phyloP scores from a whole-genome alignment of 78 protist genomes.

The Guillardia theta region DNA sequence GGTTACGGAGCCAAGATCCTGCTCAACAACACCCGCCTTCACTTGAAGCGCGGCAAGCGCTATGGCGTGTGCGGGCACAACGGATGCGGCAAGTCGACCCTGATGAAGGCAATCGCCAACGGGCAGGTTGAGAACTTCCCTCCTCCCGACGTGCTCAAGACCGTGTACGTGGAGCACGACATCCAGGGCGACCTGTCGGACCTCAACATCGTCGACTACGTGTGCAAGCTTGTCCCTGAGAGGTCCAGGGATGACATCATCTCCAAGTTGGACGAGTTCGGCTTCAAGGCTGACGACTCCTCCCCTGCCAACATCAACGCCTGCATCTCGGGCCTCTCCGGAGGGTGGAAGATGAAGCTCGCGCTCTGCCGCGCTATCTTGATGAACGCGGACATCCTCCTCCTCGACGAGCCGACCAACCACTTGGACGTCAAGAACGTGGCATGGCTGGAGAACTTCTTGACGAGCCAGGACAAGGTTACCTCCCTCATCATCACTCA shows the following conservation, averaged over 20 bases:
- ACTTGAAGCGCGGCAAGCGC: conserved; percentile 52
- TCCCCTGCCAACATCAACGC: conserved; percentile 40
- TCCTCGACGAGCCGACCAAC: conserved; percentile 94
- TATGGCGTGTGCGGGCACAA: conserved; percentile 66
- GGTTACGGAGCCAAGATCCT: conserved; percentile 74
- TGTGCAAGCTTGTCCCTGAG: not conserved
- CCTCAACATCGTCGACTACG: conserved; percentile 58
- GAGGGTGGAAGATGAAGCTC: conserved; percentile 85
- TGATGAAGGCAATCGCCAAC: conserved; percentile 60
- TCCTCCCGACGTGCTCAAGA: conserved; percentile 49
- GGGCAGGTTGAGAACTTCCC: conserved; percentile 67
- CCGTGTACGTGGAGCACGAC: conserved; percentile 75
- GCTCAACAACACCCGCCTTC: conserved; percentile 63
- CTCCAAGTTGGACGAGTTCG: conserved; percentile 33
- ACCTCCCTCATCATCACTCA: conserved; percentile 64
- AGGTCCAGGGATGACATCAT: not conserved
- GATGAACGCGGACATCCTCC: conserved; percentile 63
- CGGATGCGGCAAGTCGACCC: conserved; percentile 67
- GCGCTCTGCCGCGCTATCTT: conserved; percentile 58
- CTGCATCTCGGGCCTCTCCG: conserved; percentile 69
- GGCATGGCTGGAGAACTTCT: conserved; percentile 10
- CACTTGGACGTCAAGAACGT: conserved; percentile 76
- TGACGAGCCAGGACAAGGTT: not conserved
- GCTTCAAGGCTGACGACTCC: conserved; percentile 55
- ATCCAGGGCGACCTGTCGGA: conserved; percentile 70